phyloP scores from a whole-genome alignment of 2,329 filamentous ascomycete species.

The Colletotrichum incanum region DNA sequence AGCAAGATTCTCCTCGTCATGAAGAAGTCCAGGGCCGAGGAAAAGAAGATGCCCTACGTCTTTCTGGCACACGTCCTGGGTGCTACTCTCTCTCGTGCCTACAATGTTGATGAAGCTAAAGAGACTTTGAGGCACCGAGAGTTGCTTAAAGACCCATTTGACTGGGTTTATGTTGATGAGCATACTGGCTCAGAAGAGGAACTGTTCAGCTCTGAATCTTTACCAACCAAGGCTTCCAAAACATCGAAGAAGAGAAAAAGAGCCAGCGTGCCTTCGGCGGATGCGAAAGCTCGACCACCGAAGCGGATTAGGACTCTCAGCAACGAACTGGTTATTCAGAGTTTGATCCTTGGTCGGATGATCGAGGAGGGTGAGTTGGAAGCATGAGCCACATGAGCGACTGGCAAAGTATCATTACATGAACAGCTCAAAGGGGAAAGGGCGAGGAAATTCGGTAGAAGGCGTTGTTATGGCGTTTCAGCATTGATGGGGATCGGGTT shows the following conservation, averaged over 20 bases:
- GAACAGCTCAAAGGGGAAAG: background rate
- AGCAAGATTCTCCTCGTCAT: constrained; percentile 82
- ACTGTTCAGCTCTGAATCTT: constrained; percentile 57
- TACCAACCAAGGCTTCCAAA: constrained; percentile 49
- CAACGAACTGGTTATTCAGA: constrained; percentile 93
- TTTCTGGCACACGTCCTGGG: constrained; percentile 88
- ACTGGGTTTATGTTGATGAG: constrained; percentile 86
- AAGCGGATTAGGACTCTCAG: constrained; percentile 78
- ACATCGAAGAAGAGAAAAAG: constrained; percentile 61
- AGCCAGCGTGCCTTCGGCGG: constrained; percentile 43
- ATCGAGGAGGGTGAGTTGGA: constrained; percentile 73
- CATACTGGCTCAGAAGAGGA: constrained; percentile 68
- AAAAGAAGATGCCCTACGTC: constrained; percentile 79
- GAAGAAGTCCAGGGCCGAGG: constrained; percentile 72
- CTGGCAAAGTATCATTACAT: background rate
- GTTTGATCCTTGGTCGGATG: constrained; percentile 87
- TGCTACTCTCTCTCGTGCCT: constrained; percentile 77
- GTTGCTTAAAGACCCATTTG: constrained; percentile 67
- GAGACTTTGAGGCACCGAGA: constrained; percentile 69
- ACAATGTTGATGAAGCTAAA: constrained; percentile 77
- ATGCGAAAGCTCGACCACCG: constrained; percentile 53
- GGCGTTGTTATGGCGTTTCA: background rate
- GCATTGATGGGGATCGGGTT: background rate
- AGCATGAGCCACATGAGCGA: constrained; percentile 4
- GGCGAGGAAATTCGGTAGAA: background rate